phyloP scores from a whole-genome alignment of 179 eudicot genomes.

The Corrigiola litoralis region DNA sequence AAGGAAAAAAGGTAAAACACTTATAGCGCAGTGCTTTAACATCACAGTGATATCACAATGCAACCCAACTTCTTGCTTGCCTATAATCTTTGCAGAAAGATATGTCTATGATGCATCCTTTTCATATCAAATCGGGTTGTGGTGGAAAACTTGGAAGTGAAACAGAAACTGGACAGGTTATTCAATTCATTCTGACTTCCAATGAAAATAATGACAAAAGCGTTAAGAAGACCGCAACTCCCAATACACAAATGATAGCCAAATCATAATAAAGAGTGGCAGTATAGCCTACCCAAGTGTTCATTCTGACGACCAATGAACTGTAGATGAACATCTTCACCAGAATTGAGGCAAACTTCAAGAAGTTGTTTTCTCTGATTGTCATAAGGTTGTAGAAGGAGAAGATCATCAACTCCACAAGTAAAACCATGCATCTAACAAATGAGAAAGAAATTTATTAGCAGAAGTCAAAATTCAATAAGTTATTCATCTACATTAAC shows the following conservation, averaged over 20 bases:
- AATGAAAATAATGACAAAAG: not conserved
- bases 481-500: not conserved
- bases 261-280: not conserved
- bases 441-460: constrained; percentile 7
- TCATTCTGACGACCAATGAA: constrained; percentile 38
- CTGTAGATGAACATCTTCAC: constrained; percentile 71
- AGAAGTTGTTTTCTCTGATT: constrained; percentile 55
- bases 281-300: constrained; percentile 45
- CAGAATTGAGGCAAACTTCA: constrained; percentile 61
- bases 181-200: not conserved
- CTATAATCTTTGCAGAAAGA: not conserved
- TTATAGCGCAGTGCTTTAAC: not conserved
- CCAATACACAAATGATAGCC: not conserved
- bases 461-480: not conserved
- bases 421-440: constrained; percentile 87
- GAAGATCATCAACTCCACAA: constrained; percentile 95
- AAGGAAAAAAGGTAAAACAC: not conserved
- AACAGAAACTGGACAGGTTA: too few species aligned
- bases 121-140: not conserved
- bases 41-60: not conserved
- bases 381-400: constrained; percentile 58
- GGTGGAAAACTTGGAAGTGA: not conserved
- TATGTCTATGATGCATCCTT: not conserved
- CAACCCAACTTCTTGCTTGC: not conserved
- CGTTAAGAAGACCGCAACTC: not conserved